Percentiles rank a stretch among this genome's conserved stretches.
phyloP scores from a whole-genome alignment of 176 grass and related monocot species.

The Alloteropsis semialata region DNA sequence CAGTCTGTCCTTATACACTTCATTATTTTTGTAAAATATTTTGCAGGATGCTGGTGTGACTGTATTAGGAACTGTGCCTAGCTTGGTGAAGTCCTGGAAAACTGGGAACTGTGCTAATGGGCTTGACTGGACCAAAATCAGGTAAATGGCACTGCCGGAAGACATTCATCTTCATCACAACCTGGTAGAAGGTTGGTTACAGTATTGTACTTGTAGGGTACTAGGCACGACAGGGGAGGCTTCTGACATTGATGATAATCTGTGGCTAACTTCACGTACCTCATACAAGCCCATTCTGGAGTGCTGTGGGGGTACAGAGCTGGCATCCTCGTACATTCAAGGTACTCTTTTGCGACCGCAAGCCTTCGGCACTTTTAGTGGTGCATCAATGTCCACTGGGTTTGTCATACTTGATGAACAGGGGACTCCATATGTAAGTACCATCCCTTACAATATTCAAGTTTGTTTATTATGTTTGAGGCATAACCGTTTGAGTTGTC shows the following conservation, averaged over 20 bases:
- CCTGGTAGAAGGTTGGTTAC: constrained; percentile 2
- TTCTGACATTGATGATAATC: constrained; percentile 87
- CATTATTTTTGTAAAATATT: background rate
- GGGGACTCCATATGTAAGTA: constrained; percentile 83
- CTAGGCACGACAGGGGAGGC: constrained; percentile 82
- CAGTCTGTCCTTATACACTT: background rate
- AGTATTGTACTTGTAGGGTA: constrained; percentile 45
- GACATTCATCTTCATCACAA: constrained; percentile 8
- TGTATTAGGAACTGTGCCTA: constrained; percentile 80
- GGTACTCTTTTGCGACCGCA: constrained; percentile 75
- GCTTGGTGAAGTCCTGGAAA: constrained; percentile 91
- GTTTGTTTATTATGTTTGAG: background rate
- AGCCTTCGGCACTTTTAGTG: constrained; percentile 81
- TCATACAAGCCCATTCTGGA: constrained; percentile 88
- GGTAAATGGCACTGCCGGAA: constrained; percentile 35
- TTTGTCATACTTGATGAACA: constrained; percentile 88
- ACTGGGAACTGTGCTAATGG: constrained; percentile 62
- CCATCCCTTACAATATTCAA: background rate
- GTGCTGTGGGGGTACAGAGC: constrained; percentile 85
- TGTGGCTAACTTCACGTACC: constrained; percentile 76
- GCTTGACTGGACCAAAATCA: constrained; percentile 92
- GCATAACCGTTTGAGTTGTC: constrained; percentile 18
- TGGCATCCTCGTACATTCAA: constrained; percentile 82
- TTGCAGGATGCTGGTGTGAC: constrained; percentile 86
- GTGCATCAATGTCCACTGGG: constrained; percentile 72